Evolutionary conservation across 148 eudicot genomes (phyloP).

Genomic region (Rheum nobile): DNA sequence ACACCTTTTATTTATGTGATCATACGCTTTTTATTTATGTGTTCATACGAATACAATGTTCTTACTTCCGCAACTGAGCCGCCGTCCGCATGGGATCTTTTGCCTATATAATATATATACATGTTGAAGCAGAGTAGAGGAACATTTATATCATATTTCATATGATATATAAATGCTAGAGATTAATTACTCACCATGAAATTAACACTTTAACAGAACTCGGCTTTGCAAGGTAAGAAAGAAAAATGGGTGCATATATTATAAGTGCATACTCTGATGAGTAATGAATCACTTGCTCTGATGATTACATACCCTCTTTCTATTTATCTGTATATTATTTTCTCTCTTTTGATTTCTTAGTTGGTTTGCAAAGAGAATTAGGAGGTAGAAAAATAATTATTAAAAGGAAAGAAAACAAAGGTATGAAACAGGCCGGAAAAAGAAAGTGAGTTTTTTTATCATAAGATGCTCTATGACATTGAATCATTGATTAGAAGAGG

Average conservation of each 20-base stretch:
- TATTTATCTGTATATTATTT: not conserved
- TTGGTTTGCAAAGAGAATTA: conserved; percentile 3
- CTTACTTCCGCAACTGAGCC: no score
- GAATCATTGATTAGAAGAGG: not conserved
- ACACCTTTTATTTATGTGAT: no score
- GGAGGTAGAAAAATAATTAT: not conserved
- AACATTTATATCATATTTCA: not conserved
- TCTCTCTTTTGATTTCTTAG: not conserved
- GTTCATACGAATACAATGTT: no score
- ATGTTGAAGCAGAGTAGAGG: not conserved
- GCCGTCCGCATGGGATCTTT: no score
- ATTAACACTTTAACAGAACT: not conserved
- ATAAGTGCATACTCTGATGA: not conserved
- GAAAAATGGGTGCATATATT: not conserved
- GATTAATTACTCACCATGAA: not conserved
- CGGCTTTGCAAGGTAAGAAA: not conserved
- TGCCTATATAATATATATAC: no score
- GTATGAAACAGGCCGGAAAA: not conserved
- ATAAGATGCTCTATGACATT: not conserved
- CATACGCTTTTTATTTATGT: no score
- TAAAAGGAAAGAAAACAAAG: not conserved
- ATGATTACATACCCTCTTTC: not conserved
- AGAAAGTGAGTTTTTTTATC: not conserved
- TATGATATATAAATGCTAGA: not conserved
- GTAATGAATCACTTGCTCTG: conserved; percentile 5